Evolutionary conservation across 768 basidiomycete genomes (phyloP).

Genomic region (Boletus barrowsii): DNA sequence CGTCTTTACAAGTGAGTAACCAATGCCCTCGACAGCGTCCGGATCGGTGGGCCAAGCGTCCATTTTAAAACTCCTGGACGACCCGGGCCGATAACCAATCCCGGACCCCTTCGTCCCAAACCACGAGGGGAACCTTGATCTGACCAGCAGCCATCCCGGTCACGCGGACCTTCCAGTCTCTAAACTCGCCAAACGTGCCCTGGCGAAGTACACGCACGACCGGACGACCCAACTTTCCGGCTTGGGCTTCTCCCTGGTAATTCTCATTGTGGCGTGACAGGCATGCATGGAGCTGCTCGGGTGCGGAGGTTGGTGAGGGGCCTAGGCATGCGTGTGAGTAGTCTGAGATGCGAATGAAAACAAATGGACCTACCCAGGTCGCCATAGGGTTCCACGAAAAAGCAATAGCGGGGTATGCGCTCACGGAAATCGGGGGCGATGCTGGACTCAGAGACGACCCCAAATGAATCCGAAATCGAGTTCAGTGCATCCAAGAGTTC

Average conservation of each 20-base stretch:
- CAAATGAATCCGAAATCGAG: slow-evolving; percentile 14
- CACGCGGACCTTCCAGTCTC: slow-evolving; percentile 17
- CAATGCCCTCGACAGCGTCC: no score
- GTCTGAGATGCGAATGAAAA: not conserved
- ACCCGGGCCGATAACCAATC: slow-evolving; percentile 18
- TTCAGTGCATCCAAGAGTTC: slow-evolving; percentile 17
- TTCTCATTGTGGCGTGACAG: slow-evolving; percentile 16
- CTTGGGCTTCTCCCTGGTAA: slow-evolving; percentile 9
- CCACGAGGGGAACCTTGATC: slow-evolving; percentile 19
- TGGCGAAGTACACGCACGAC: slow-evolving; percentile 15
- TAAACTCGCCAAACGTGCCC: slow-evolving; percentile 21
- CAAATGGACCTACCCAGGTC: slow-evolving; percentile 5
- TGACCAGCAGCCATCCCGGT: slow-evolving; percentile 18
- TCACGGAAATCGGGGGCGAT: slow-evolving; percentile 18
- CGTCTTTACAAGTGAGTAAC: no score
- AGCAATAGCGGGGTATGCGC: slow-evolving; percentile 15
- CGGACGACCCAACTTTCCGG: slow-evolving; percentile 7
- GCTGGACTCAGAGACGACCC: slow-evolving; percentile 21
- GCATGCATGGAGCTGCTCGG: slow-evolving; percentile 5
- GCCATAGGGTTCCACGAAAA: slow-evolving; percentile 17
- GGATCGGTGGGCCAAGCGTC: not conserved
- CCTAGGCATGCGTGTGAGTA: not conserved
- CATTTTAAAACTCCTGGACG: slow-evolving; percentile 12
- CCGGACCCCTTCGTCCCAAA: slow-evolving; percentile 10
- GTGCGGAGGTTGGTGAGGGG: not conserved